Conservation (phyloP, 2,329 filamentous ascomycete species). For the Knufia fluminis region DNA sequence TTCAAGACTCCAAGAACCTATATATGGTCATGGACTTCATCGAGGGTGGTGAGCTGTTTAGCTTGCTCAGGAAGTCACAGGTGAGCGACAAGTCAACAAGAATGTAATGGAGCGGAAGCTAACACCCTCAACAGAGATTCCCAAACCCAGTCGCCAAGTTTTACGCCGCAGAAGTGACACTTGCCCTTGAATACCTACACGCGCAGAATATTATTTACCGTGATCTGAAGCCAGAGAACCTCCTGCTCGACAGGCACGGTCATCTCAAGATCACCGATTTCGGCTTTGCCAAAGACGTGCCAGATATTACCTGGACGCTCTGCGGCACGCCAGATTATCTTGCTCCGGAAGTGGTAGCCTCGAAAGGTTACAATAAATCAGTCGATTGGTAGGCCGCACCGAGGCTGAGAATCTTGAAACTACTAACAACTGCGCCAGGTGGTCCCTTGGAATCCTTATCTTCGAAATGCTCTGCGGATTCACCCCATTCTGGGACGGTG, state of each 20-base stretch:
- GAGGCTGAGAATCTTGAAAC: constrained; percentile 10
- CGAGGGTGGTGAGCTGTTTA: constrained; percentile 95
- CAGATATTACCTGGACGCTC: constrained; percentile 97
- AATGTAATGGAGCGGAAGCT: constrained; percentile 8
- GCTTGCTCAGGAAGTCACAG: constrained; percentile 82
- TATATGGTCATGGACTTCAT: constrained; percentile 99
- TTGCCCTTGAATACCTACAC: constrained; percentile 92
- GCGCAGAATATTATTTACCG: constrained; percentile 94
- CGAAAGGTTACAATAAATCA: constrained; percentile 98
- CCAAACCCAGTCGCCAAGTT: constrained; percentile 98
- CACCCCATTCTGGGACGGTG: constrained; percentile 97
- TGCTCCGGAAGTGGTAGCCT: constrained; percentile 95
- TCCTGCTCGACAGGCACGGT: constrained; percentile 83
- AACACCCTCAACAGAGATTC: constrained; percentile 60
- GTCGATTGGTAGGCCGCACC: constrained; percentile 76
- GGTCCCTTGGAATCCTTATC: constrained; percentile 95
- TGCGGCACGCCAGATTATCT: constrained; percentile 97
- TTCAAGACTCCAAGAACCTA: constrained; percentile 87
- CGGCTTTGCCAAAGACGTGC: constrained; percentile 94
- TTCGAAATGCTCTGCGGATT: constrained; percentile 99
- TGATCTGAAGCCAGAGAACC: constrained; percentile 90
- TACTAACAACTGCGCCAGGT: constrained; percentile 49
- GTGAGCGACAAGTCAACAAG: constrained; percentile 41
- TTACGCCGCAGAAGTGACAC: constrained; percentile 92
- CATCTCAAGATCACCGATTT: constrained; percentile 98